These are phyloP conservation scores for Saccharomycopsis javanensis DNA, from an alignment of 805 yeast species.

Conservation along the genomic window DNA sequence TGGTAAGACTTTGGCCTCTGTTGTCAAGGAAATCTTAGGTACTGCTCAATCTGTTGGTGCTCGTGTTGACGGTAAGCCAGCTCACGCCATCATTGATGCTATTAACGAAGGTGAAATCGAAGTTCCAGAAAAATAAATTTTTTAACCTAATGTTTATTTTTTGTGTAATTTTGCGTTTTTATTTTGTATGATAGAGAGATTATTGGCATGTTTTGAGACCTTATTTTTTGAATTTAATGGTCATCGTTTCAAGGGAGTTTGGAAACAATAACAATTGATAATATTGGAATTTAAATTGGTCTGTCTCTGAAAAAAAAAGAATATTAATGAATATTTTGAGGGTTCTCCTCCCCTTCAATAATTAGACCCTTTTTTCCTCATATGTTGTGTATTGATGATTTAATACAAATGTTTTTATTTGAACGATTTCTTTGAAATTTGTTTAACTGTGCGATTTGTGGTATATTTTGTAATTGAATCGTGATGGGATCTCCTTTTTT, in stretches of 20 bases:
- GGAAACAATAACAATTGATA: not conserved
- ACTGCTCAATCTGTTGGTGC: slow-evolving; percentile 99
- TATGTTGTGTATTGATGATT: slow-evolving; percentile 1
- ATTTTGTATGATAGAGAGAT: slow-evolving; percentile 1
- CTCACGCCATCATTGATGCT: slow-evolving; percentile 97
- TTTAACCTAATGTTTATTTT: too few species aligned
- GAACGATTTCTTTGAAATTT: slow-evolving; percentile 1
- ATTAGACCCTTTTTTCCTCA: not conserved
- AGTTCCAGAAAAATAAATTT: slow-evolving; percentile 65
- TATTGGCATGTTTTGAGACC: not conserved
- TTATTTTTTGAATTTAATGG: not conserved
- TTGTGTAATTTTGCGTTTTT: not conserved
- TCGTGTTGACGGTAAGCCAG: slow-evolving; percentile 98
- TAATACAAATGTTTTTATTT: slow-evolving; percentile 2
- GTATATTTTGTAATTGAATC: not conserved
- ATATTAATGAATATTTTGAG: not conserved
- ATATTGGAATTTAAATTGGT: not conserved
- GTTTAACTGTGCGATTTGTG: not conserved
- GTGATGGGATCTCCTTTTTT: not conserved
- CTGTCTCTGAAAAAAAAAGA: too few species aligned
- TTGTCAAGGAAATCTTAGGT: slow-evolving; percentile 97
- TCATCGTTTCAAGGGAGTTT: not conserved
- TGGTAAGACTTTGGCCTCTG: slow-evolving; percentile 95
- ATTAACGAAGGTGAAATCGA: slow-evolving; percentile 98
- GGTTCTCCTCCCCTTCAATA: not conserved